phyloP scores from a whole-genome alignment of 2,329 filamentous ascomycete genomes.

The Stemphylium lycopersici region DNA sequence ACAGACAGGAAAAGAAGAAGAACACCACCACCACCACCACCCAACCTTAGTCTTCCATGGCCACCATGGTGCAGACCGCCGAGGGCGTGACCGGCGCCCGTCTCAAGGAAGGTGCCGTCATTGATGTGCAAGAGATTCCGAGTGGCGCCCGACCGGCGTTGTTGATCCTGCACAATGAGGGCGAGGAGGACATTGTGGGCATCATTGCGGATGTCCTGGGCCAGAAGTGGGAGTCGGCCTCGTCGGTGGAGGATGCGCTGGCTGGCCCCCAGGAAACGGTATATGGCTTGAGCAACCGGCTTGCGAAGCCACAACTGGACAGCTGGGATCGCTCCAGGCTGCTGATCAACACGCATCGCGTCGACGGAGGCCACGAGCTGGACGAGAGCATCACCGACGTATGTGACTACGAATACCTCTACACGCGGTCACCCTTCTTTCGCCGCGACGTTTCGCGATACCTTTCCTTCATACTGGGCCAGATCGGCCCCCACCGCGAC shows the following conservation, averaged over 20 bases:
- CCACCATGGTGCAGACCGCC: slow-evolving; percentile 46
- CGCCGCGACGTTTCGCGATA: slow-evolving; percentile 79
- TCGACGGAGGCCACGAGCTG: slow-evolving; percentile 67
- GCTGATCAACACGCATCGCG: slow-evolving; percentile 77
- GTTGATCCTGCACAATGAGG: slow-evolving; percentile 69
- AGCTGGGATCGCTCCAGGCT: slow-evolving; percentile 66
- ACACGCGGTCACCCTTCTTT: slow-evolving; percentile 73
- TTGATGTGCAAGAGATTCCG: slow-evolving; percentile 46
- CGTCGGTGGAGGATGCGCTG: slow-evolving; percentile 61
- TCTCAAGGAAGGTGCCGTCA: slow-evolving; percentile 41
- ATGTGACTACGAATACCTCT: slow-evolving; percentile 88
- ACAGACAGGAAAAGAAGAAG: slow-evolving; percentile 13
- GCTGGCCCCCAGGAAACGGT: slow-evolving; percentile 67
- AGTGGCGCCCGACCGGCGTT: slow-evolving; percentile 47
- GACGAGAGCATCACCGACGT: slow-evolving; percentile 67
- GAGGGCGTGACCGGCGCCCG: slow-evolving; percentile 35
- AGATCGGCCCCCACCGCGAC: slow-evolving; percentile 78
- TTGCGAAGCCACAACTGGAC: slow-evolving; percentile 64
- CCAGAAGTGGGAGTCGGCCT: slow-evolving; percentile 69
- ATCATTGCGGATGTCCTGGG: slow-evolving; percentile 80
- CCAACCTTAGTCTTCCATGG: slow-evolving; percentile 34
- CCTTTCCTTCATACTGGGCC: slow-evolving; percentile 78
- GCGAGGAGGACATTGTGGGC: slow-evolving; percentile 75
- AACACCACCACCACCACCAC: slow-evolving; percentile 22
- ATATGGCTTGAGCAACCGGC: slow-evolving; percentile 66